Percentiles rank a stretch among this genome's conserved stretches.
phyloP scores from a whole-genome alignment of 2,329 filamentous ascomycete genomes.

The Pseudogymnoascus sp. region DNA sequence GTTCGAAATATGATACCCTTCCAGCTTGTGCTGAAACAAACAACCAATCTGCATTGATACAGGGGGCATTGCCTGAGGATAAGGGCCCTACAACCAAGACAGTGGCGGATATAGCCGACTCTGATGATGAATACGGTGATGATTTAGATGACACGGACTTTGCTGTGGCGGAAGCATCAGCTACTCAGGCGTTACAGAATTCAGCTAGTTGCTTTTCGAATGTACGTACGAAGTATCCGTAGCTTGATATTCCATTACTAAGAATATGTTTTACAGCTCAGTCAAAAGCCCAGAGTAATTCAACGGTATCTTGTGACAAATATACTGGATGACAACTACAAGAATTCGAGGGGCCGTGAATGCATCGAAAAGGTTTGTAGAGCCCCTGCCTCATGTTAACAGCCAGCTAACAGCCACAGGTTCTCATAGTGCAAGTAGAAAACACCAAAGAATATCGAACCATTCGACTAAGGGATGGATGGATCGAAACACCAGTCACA shows the following conservation, averaged over 20 bases:
- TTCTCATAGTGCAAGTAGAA: conserved; percentile 77
- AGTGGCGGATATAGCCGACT: conserved; percentile 36
- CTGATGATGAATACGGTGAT: conserved; percentile 68
- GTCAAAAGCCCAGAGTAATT: conserved; percentile 62
- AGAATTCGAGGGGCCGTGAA: conserved; percentile 51
- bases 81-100: conserved; percentile 27
- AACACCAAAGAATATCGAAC: conserved; percentile 56
- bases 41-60: conserved; percentile 10
- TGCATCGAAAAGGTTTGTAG: conserved; percentile 58
- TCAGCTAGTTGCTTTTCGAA: conserved; percentile 31
- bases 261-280: conserved; percentile 54
- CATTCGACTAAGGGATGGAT: conserved; percentile 75
- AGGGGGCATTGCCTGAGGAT: conserved; percentile 16
- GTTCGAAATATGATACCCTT: conserved; percentile 45
- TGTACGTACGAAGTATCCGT: conserved; percentile 45
- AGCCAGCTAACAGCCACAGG: conserved; percentile 37
- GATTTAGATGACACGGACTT: conserved; percentile 62
- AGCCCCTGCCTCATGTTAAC: not conserved
- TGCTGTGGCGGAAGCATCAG: conserved; percentile 65
- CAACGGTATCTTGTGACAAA: conserved; percentile 79
- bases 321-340: conserved; percentile 62
- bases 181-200: conserved; percentile 54
- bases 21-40: conserved; percentile 18
- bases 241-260: conserved; percentile 40
- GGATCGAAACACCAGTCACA: conserved; percentile 73